Base-by-base conservation (phyloP, 2,329 filamentous ascomycete genomes). In the Aspergillus ochraceoroseus region DNA sequence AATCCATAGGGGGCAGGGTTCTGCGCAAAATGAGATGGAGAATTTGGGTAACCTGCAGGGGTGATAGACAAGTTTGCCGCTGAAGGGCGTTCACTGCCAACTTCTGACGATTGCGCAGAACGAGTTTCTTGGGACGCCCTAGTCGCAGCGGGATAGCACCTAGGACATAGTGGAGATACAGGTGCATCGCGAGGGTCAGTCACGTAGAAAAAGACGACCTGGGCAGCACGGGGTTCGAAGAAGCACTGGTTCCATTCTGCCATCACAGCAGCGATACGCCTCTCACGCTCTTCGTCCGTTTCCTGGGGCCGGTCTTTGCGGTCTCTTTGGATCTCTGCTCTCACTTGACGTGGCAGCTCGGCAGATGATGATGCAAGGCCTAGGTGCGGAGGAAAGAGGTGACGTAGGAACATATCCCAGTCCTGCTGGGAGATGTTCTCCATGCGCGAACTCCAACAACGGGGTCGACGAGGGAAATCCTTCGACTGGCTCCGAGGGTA, bases 181-280 rank as follows among this genome's bases (percentile, higher is more conserved):
- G 63, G 61, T 5, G 59, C 56, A 19, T 52, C 45, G 31, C 59
- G 58, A 7, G 58, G 48, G 37, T 65, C 55, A 2, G 55, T 55
- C 11, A 64, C 56, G 49, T 67, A 67, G 13, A 56, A 48, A 53
- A 57, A 62, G 5, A 55, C 47, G 22, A 70, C 55, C 2, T 51
- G 52, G 14, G 59, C 54, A 11, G 55, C 60, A 28, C 67, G 62
- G 6, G 57, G 61, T 9, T 53, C 55, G 32, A 70, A 70, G 35
- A 70, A 70, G 25, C 55, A 58, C 31, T 61, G 52, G 43, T 70
- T 70, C 67, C 67, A 70, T 47, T 70, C 67, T 4, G 53, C 53
- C 26, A 68, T 55, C 9, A 69, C 66, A 2, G 64, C 61, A 7
- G 58, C 41, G 20, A 70, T 62, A 12, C 64, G 62, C 12, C 53